Conservation (phyloP, 2,329 filamentous ascomycete genomes). For the Graphilbum sp. region DNA sequence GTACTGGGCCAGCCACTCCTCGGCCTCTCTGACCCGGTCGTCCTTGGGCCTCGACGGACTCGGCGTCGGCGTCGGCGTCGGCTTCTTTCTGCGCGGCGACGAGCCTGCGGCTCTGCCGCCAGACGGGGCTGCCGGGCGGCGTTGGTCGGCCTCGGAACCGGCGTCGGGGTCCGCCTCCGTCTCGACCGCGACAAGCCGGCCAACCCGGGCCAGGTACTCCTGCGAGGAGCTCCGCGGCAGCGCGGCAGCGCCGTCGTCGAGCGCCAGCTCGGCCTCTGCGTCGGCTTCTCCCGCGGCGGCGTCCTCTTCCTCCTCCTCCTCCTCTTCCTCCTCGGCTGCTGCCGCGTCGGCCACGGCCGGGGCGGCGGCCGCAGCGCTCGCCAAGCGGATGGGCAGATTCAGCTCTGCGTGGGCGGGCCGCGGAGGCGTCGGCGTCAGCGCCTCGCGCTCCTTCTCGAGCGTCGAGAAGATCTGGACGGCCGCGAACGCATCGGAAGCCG, state of each 20-base stretch:
- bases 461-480: conserved; percentile 55
- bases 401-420: conserved; percentile 53
- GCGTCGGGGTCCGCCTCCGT: background rate
- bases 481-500: conserved; percentile 73
- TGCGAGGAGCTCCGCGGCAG: background rate
- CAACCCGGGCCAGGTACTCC: background rate
- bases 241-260: background rate
- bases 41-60: conserved; percentile 17
- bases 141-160: background rate
- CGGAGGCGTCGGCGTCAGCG: conserved; percentile 53
- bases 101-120: too few species aligned
- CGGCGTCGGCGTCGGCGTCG: conserved; percentile 3
- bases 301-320: background rate
- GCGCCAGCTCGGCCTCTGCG: too few species aligned
- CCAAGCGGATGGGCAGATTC: conserved; percentile 43
- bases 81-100: background rate
- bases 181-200: background rate
- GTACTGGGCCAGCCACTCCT: conserved; percentile 21
- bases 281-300: background rate
- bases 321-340: background rate
- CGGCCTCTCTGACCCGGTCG: conserved; percentile 25
- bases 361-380: conserved; percentile 7
- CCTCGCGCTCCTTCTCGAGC: conserved; percentile 51
- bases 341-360: background rate
- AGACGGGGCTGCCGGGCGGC: too few species aligned